Evolutionary conservation across 345 rosid species (phyloP).

Genomic region (Litchi chinensis): DNA sequence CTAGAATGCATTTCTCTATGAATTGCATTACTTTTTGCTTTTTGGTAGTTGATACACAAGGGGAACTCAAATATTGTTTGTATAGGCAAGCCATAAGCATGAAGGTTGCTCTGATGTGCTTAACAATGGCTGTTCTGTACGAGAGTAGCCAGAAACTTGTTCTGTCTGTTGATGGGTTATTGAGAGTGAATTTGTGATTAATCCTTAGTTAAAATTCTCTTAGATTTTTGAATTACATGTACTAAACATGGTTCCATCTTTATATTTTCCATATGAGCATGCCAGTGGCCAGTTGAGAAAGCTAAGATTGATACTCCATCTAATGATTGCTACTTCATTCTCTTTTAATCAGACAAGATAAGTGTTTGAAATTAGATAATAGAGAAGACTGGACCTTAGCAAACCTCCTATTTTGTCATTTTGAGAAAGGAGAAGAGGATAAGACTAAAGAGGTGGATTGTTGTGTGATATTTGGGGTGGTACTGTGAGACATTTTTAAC

Average conservation of each 20-base stretch:
- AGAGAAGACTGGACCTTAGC: neutral
- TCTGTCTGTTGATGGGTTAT: neutral
- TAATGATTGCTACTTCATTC: neutral
- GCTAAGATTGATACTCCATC: neutral
- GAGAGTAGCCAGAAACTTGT: neutral
- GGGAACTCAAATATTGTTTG: slow-evolving; percentile 1
- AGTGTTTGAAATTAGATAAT: neutral
- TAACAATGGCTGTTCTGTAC: neutral
- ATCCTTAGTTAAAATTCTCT: neutral
- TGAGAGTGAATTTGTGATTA: neutral
- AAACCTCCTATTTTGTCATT: neutral
- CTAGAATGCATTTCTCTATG: slow-evolving; percentile 14
- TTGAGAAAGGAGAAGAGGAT: neutral
- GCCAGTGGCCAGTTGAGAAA: neutral
- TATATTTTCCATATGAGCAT: neutral
- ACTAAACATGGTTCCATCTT: neutral
- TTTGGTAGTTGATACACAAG: neutral
- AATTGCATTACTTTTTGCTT: neutral
- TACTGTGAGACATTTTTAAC: neutral
- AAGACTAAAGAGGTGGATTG: neutral
- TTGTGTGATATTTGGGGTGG: neutral
- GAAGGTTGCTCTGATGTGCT: neutral
- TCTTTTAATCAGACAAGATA: neutral
- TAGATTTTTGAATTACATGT: neutral
- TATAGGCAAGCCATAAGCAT: slow-evolving; percentile 6